Evolutionary conservation across 768 basidiomycete genomes (phyloP).

Genomic region (Trametes villosa): DNA sequence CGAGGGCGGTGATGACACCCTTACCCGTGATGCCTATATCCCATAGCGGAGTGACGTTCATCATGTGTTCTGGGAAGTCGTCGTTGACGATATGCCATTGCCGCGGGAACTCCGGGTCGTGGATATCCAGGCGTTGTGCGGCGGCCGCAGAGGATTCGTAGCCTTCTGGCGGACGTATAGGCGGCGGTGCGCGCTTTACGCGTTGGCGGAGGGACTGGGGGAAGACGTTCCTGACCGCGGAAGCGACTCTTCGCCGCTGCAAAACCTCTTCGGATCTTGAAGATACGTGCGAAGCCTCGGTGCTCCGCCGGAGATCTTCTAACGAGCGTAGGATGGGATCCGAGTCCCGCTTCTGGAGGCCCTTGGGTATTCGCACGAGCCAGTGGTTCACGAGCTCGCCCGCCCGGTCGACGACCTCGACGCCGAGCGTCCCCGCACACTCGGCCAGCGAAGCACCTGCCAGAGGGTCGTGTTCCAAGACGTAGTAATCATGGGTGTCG

Average conservation of each 20-base stretch:
- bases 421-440: constrained; percentile 62
- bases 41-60: constrained; percentile 96
- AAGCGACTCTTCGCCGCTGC: constrained; percentile 49
- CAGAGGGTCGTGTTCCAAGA: constrained; percentile 64
- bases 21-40: constrained; percentile 86
- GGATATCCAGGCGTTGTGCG: constrained; percentile 65
- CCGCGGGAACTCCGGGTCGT: constrained; percentile 78
- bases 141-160: constrained; percentile 49
- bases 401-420: constrained; percentile 86
- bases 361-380: constrained; percentile 70
- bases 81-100: constrained; percentile 98
- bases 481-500: constrained; percentile 80
- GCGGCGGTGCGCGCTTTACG: constrained; percentile 74
- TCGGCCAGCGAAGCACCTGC: constrained; percentile 60
- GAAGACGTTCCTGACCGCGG: constrained; percentile 62
- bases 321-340: constrained; percentile 58
- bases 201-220: constrained; percentile 71
- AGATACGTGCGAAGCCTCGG: constrained; percentile 25
- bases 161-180: constrained; percentile 41
- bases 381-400: constrained; percentile 85
- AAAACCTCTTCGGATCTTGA: constrained; percentile 47
- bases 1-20: constrained; percentile 84
- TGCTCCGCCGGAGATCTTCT: constrained; percentile 45
- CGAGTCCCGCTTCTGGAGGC: constrained; percentile 38
- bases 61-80: constrained; percentile 75